These are phyloP conservation scores for Alternaria angustiovoidea DNA, from an alignment of 2,329 filamentous ascomycete species.

Conservation along the genomic window DNA sequence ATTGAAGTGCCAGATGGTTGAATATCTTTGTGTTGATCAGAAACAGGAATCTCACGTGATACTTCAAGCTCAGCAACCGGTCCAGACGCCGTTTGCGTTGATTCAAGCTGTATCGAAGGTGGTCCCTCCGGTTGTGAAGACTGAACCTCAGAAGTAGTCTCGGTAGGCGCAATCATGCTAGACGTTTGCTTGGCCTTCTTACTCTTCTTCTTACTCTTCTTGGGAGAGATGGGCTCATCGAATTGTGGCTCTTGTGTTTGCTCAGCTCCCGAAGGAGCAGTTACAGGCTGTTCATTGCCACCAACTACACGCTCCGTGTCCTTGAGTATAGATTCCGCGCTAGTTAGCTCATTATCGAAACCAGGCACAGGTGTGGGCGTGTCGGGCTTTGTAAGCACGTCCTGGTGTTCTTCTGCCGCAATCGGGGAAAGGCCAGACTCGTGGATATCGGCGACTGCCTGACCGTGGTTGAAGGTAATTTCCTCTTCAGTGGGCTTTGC, in stretches of 20 bases:
- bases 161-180: conserved; percentile 8
- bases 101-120: background rate
- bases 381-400: background rate
- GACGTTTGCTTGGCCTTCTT: conserved; percentile 41
- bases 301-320: background rate
- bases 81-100: background rate
- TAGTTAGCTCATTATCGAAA: background rate
- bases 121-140: conserved; percentile 4
- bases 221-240: conserved; percentile 13
- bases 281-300: background rate
- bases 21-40: conserved; percentile 2
- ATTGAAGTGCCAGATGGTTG: background rate
- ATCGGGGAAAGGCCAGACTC: background rate
- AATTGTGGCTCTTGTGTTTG: background rate
- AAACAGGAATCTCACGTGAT: conserved; percentile 1
- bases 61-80: conserved; percentile 1
- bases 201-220: conserved; percentile 40
- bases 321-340: background rate
- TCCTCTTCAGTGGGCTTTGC: background rate
- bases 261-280: background rate
- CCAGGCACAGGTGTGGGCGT: background rate
- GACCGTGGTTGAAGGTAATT: background rate
- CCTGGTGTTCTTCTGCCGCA: background rate
- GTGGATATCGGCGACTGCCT: background rate
- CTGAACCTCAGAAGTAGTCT: conserved; percentile 10